Percentiles rank a stretch among this genome's conserved stretches.
Conservation (phyloP, 75 land plant species). For the Cunninghamia lanceolata region DNA sequence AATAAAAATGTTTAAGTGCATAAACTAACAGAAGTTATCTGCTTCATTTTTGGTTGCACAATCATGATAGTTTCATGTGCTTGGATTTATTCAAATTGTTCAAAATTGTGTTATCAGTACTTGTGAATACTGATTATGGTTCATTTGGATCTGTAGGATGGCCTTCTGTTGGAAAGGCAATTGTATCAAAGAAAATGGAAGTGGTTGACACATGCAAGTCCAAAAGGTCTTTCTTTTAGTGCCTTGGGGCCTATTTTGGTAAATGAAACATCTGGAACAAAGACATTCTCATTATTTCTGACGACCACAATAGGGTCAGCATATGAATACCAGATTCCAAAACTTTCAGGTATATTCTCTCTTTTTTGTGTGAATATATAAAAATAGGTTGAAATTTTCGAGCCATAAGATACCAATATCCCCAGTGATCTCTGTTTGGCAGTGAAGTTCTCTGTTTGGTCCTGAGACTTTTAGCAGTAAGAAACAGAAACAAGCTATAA, state of each 20-base stretch:
- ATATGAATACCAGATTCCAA: conserved; percentile 52
- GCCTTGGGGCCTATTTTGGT: conserved; percentile 36
- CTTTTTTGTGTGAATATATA: neutral
- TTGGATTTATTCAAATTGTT: neutral
- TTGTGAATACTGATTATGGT: neutral
- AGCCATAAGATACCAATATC: neutral
- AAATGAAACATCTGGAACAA: conserved; percentile 27
- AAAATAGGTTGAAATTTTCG: neutral
- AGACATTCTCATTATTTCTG: conserved; percentile 42
- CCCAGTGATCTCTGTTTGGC: neutral
- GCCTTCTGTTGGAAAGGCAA: conserved; percentile 58
- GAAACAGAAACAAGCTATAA: neutral
- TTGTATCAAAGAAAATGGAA: conserved; percentile 75
- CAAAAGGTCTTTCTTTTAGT: conserved; percentile 40
- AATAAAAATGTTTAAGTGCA: neutral
- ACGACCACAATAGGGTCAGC: conserved; percentile 51
- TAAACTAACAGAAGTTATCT: neutral
- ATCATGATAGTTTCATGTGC: neutral
- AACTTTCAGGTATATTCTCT: conserved; percentile 35
- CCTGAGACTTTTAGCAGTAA: neutral
- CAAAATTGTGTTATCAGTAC: neutral
- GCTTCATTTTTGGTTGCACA: neutral
- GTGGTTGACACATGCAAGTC: conserved; percentile 66
- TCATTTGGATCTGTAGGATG: conserved; percentile 42
- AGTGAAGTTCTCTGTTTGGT: neutral